Evolutionary conservation across 345 rosid genomes (phyloP).

Genomic region (Eucalyptus marginata): DNA sequence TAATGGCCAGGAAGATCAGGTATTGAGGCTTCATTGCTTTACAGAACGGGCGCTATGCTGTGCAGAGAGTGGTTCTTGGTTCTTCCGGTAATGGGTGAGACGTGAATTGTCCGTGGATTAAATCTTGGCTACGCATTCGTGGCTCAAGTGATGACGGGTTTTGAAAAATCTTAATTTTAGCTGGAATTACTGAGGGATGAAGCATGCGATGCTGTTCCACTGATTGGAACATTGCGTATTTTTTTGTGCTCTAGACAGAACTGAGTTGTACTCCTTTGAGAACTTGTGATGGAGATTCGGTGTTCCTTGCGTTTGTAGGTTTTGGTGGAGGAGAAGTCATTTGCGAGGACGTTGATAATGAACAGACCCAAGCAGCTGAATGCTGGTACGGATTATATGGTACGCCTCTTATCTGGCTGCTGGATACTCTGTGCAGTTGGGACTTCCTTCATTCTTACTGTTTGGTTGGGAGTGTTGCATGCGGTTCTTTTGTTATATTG

Average conservation of each 20-base stretch:
- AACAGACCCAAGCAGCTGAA: neutral
- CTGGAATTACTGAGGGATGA: neutral
- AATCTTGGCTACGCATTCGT: neutral
- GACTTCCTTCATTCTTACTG: neutral
- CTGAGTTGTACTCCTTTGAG: neutral
- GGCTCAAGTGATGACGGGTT: neutral
- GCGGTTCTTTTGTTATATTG: neutral
- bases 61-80: neutral
- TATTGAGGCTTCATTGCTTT: neutral
- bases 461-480: neutral
- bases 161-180: neutral
- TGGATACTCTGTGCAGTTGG: neutral
- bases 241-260: neutral
- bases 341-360: neutral
- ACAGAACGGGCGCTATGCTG: neutral
- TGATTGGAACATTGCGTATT: neutral
- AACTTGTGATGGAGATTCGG: neutral
- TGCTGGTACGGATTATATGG: neutral
- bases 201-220: neutral
- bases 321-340: neutral
- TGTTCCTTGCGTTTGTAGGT: neutral
- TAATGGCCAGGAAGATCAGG: neutral
- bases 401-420: neutral
- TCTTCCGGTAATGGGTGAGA: neutral
- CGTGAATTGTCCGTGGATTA: neutral